Percentiles rank a stretch among this genome's conserved stretches.
Conservation (phyloP, 805 yeast species). For the Sugiyamaella floridensis region DNA sequence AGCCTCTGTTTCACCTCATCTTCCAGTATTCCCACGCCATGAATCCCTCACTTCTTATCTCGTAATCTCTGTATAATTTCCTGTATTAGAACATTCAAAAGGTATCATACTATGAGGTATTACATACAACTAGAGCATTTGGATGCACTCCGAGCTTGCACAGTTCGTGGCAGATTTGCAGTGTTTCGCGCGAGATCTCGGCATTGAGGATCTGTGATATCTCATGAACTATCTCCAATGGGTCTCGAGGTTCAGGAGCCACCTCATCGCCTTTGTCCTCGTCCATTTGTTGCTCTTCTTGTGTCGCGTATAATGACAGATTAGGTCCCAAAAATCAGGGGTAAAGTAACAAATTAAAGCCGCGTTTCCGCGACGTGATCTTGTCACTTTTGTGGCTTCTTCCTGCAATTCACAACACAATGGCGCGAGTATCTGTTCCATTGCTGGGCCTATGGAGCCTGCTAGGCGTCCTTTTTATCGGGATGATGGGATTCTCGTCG, state of each 20-base stretch:
- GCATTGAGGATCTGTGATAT: conserved; percentile 29
- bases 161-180: conserved; percentile 22
- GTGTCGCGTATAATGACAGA: background rate
- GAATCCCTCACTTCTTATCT: background rate
- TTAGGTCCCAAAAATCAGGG: background rate
- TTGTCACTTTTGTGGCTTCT: background rate
- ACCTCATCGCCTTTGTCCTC: background rate
- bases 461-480: background rate
- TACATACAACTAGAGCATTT: conserved; percentile 25
- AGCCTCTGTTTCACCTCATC: too few species aligned
- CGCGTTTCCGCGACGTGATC: background rate
- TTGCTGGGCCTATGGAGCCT: background rate
- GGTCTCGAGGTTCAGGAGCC: background rate
- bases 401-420: background rate
- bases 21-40: too few species aligned
- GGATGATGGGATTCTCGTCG: background rate
- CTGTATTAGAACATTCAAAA: conserved; percentile 1
- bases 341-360: background rate
- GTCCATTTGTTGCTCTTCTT: background rate
- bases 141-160: conserved; percentile 31
- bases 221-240: conserved; percentile 18
- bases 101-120: background rate
- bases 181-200: conserved; percentile 20
- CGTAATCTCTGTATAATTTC: conserved; percentile 4
- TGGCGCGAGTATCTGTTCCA: background rate